phyloP scores from a whole-genome alignment of 805 yeast species.

The Lachancea sp. region DNA sequence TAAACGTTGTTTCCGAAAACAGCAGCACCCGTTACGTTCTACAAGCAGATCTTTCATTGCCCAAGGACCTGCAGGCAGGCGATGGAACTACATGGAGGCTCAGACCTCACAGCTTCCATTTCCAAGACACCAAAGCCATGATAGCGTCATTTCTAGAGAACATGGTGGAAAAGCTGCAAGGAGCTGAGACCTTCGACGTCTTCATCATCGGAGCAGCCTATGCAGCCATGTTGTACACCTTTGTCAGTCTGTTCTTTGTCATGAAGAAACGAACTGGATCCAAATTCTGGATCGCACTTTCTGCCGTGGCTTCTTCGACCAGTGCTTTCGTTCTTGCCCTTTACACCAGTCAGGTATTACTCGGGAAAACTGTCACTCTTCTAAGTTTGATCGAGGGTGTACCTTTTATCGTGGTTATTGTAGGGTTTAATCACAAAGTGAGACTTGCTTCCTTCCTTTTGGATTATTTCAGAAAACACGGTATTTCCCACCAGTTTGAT shows the following conservation, averaged over 20 bases:
- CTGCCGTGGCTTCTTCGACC: slow-evolving; percentile 70
- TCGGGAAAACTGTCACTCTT: slow-evolving; percentile 59
- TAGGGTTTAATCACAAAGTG: slow-evolving; percentile 86
- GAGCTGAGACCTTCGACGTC: slow-evolving; percentile 84
- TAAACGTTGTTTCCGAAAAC: slow-evolving; percentile 27
- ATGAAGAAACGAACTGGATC: slow-evolving; percentile 72
- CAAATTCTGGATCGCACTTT: slow-evolving; percentile 77
- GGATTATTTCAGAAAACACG: slow-evolving; percentile 31
- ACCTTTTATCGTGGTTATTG: slow-evolving; percentile 85
- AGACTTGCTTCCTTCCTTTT: slow-evolving; percentile 58
- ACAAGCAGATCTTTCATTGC: slow-evolving; percentile 18
- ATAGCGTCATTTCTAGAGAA: slow-evolving; percentile 36
- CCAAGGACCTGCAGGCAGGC: slow-evolving; percentile 18
- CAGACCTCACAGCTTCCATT: slow-evolving; percentile 46
- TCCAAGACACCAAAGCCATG: slow-evolving; percentile 52
- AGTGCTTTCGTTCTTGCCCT: slow-evolving; percentile 81
- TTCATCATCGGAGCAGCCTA: slow-evolving; percentile 75
- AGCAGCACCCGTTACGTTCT: slow-evolving; percentile 22
- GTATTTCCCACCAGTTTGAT: slow-evolving; percentile 29
- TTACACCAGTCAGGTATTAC: slow-evolving; percentile 48
- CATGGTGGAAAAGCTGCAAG: slow-evolving; percentile 43
- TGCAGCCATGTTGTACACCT: slow-evolving; percentile 79
- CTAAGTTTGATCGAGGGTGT: slow-evolving; percentile 80
- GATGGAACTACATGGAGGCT: slow-evolving; percentile 56
- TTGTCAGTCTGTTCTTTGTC: slow-evolving; percentile 65